phyloP scores from a whole-genome alignment of 1,284 basidiomycete genomes.

The Chiua sp. region DNA sequence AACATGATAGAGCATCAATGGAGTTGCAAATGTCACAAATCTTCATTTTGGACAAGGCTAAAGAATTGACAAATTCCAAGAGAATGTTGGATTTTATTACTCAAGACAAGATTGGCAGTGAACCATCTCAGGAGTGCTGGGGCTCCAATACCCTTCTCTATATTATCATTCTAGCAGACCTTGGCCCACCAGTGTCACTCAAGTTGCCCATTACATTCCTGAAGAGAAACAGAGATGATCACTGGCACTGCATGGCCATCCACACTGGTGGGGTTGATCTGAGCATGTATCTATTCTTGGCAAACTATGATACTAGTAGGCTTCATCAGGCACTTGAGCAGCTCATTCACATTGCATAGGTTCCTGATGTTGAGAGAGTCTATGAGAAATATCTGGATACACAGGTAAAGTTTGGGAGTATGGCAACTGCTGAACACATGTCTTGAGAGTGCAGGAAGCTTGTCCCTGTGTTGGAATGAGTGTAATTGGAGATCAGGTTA shows the following conservation, averaged over 20 bases:
- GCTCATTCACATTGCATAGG: conserved; percentile 2
- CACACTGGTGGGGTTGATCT: conserved; percentile 11
- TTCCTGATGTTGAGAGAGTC: background rate
- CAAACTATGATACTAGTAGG: background rate
- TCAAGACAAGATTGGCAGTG: too few relatives aligned
- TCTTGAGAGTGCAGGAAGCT: background rate
- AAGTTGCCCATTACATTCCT: conserved; percentile 8
- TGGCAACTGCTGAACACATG: conserved; percentile 4
- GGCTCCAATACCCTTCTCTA: background rate
- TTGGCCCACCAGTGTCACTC: background rate
- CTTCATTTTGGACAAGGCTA: too few relatives aligned
- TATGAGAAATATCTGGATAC: conserved; percentile 1
- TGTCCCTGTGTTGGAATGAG: too few relatives aligned
- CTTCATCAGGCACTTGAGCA: background rate
- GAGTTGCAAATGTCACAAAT: too few relatives aligned
- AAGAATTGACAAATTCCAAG: too few relatives aligned
- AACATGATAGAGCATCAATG: too few relatives aligned
- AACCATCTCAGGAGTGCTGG: too few relatives aligned
- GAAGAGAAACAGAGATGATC: background rate
- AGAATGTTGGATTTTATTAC: too few relatives aligned
- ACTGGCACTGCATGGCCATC: conserved; percentile 8
- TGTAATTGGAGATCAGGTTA: too few relatives aligned
- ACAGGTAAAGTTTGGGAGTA: conserved; percentile 3
- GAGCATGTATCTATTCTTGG: conserved; percentile 7
- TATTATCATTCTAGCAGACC: conserved; percentile 10